Evolutionary conservation across 768 basidiomycete genomes (phyloP).

Genomic region (Amanita phalloides): DNA sequence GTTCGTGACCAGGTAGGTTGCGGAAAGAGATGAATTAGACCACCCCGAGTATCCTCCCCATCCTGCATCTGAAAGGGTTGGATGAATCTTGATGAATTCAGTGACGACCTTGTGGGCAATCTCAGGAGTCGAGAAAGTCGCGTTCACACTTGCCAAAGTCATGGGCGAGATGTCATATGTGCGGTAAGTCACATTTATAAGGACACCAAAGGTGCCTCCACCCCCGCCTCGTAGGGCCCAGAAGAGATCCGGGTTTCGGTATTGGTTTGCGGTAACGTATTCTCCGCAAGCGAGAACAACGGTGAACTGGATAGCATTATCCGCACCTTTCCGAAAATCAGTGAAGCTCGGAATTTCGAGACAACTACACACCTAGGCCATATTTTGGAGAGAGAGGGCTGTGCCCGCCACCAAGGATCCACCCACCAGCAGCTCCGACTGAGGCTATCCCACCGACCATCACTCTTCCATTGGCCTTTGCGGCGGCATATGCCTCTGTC

Average conservation of each 20-base stretch:
- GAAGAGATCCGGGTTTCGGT: constrained; percentile 34
- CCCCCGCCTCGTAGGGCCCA: constrained; percentile 20
- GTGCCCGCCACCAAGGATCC: constrained; percentile 33
- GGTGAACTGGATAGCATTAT: constrained; percentile 34
- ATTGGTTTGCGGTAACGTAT: constrained; percentile 25
- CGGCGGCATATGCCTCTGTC: constrained; percentile 30
- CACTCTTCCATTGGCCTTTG: constrained; percentile 22
- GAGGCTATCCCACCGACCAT: constrained; percentile 39
- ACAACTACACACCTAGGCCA: not conserved
- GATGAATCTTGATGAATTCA: constrained; percentile 22
- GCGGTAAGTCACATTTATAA: constrained; percentile 34
- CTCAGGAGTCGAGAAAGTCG: constrained; percentile 16
- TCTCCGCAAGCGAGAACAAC: constrained; percentile 31
- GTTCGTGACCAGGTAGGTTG: constrained; percentile 12
- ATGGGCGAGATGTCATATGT: constrained; percentile 23
- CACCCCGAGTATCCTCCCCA: constrained; percentile 30
- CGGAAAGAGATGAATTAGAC: constrained; percentile 7
- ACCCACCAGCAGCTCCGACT: constrained; percentile 39
- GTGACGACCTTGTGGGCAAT: constrained; percentile 19
- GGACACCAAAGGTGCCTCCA: constrained; percentile 38
- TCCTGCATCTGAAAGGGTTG: constrained; percentile 26
- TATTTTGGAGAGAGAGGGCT: not conserved
- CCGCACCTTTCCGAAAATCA: constrained; percentile 22
- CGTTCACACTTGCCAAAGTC: not conserved
- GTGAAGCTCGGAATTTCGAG: not conserved